phyloP scores from a whole-genome alignment of 2,329 filamentous ascomycete species.

The Colletotrichum sp. region DNA sequence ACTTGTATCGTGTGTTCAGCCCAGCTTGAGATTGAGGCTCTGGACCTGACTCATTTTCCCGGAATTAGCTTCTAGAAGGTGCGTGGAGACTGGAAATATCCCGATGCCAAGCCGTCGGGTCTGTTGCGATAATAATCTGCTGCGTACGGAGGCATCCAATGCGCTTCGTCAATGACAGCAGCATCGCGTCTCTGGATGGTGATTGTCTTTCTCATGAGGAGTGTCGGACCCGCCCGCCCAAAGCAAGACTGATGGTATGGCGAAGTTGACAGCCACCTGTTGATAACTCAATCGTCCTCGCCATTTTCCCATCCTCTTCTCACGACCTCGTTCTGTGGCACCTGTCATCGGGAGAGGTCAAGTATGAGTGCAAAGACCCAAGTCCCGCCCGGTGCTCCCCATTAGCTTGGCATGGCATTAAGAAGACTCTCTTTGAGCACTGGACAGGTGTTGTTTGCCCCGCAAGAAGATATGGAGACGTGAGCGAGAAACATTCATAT shows the following conservation, averaged over 20 bases:
- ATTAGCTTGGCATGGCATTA: neutral
- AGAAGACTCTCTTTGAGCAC: neutral
- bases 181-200: neutral
- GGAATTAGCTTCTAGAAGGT: neutral
- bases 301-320: too few relatives aligned
- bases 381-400: neutral
- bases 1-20: neutral
- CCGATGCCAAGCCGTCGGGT: neutral
- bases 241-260: neutral
- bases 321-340: neutral
- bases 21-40: neutral
- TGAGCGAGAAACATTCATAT: neutral
- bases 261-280: neutral
- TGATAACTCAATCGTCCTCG: neutral
- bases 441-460: neutral
- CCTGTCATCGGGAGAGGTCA: neutral
- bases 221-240: neutral
- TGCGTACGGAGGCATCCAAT: neutral
- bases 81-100: neutral
- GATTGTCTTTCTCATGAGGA: neutral
- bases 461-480: neutral
- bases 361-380: neutral
- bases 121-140: neutral
- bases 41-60: neutral
- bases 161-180: neutral